Evolutionary conservation across 257 asterid species (phyloP).

Genomic region (Plantago elongata): DNA sequence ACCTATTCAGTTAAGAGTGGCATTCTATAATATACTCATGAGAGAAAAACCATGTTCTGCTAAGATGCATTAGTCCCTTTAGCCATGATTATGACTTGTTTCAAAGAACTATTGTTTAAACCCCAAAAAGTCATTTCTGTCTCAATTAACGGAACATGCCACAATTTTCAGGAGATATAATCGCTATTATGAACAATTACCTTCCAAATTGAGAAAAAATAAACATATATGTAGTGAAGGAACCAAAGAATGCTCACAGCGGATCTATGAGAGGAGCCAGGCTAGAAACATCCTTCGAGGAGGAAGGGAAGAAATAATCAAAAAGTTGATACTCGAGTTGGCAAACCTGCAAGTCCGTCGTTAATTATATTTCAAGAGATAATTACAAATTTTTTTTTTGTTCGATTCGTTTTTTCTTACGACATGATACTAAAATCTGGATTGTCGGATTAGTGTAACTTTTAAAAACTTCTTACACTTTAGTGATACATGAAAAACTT

Average conservation of each 20-base stretch:
- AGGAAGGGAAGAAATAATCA: constrained; percentile 89
- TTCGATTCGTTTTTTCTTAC: too few species aligned
- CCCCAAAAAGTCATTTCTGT: background rate
- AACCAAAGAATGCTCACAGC: constrained; percentile 45
- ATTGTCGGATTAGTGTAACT: too few species aligned
- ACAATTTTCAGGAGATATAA: constrained; percentile 7
- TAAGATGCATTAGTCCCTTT: too few species aligned
- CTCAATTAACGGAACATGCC: background rate
- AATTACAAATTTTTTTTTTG: too few species aligned
- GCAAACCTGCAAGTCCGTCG: constrained; percentile 62
- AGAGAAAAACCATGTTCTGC: too few species aligned
- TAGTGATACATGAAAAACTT: too few species aligned
- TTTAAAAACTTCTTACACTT: too few species aligned
- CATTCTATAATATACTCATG: too few species aligned
- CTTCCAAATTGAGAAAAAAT: constrained; percentile 7
- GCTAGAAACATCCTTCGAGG: constrained; percentile 89
- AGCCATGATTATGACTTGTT: constrained; percentile 6
- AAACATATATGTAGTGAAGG: background rate
- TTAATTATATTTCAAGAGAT: constrained; percentile 14
- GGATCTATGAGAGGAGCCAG: constrained; percentile 95
- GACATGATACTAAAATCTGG: too few species aligned
- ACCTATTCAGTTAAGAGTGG: too few species aligned
- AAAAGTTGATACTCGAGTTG: constrained; percentile 95
- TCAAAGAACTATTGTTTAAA: constrained; percentile 13
- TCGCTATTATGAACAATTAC: constrained; percentile 6